Evolutionary conservation across 2,329 filamentous ascomycete genomes (phyloP), one percentile per base, ranked within the genome.

Genomic region (Eutypella sp.): DNA sequence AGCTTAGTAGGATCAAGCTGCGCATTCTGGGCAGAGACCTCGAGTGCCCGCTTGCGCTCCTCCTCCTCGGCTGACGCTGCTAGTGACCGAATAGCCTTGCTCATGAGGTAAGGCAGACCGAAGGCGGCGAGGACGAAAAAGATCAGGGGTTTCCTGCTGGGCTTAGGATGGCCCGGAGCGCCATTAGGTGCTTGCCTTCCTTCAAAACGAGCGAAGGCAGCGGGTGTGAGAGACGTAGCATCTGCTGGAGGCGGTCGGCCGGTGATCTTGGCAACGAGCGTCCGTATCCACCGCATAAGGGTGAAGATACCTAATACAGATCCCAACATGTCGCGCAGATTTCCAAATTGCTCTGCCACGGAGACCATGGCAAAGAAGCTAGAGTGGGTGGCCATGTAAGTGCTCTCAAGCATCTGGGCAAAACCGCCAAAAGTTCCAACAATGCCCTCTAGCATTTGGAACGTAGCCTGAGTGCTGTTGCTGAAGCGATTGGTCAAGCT

Each of bases 281-380:
- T 96, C 45, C 90, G 85, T 57, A 96, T 82, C 92, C 93, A 99
- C 53, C 95, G 85, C 74, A 99, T 86, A 34, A 99, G 66, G 10
- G 93, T 95, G 70, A 96, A 99, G 62, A 99, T 96, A 34, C 93
- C 93, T 33, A 99, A 74, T 10, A 96, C 84, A 3, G 90, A 96
- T 51, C 95, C 93, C 13, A 99, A 81, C 1, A 92, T 96, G 63
- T 95, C 91, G 54, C 90, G 85, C 41, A 99, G 75, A 59, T 92
- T 96, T 48, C 90, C 87, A 58, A 99, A 95, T 66, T 99, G 93
- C 66, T 99, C 95, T 41, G 93, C 93, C 33, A 99, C 95, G 8
- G 92, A 93, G 33, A 99, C 88, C 91, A 99, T 97, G 45, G 93
- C 91, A 61, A 97, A 99, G 69, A 99, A 99, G 44, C 89, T 96